Conservation (phyloP, 306 rosid genomes). For the Cicer pinnatifidum region DNA sequence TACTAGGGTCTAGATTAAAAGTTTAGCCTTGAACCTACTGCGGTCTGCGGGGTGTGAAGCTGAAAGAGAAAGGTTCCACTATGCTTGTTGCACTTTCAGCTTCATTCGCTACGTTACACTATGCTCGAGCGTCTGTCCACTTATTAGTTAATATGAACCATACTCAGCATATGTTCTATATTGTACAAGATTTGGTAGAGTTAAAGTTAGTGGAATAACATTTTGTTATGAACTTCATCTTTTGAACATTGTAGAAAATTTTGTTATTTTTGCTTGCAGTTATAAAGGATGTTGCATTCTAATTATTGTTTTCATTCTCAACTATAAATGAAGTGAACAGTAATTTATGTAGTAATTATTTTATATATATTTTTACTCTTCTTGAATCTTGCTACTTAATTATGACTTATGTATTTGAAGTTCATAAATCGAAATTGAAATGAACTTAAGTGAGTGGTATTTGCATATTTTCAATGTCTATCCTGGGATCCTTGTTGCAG, state of each 20-base stretch:
- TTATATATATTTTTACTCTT: background rate
- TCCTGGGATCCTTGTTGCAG: slow-evolving; percentile 51
- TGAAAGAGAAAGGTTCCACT: no score
- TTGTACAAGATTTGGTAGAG: background rate
- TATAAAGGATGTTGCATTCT: slow-evolving; percentile 25
- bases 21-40: no score
- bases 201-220: background rate
- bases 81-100: no score
- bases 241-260: slow-evolving; percentile 8
- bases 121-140: no score
- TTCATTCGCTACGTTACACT: no score
- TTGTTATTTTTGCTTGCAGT: background rate
- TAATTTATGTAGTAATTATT: background rate
- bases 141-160: no score
- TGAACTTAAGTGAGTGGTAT: background rate
- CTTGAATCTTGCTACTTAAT: background rate
- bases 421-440: background rate
- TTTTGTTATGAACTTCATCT: slow-evolving; percentile 4
- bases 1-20: no score
- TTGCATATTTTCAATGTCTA: background rate
- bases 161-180: background rate
- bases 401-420: background rate
- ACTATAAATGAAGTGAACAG: background rate
- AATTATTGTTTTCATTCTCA: background rate
- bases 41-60: no score